phyloP scores from a whole-genome alignment of 2,329 filamentous ascomycete species.

The Akanthomyces lecanii region DNA sequence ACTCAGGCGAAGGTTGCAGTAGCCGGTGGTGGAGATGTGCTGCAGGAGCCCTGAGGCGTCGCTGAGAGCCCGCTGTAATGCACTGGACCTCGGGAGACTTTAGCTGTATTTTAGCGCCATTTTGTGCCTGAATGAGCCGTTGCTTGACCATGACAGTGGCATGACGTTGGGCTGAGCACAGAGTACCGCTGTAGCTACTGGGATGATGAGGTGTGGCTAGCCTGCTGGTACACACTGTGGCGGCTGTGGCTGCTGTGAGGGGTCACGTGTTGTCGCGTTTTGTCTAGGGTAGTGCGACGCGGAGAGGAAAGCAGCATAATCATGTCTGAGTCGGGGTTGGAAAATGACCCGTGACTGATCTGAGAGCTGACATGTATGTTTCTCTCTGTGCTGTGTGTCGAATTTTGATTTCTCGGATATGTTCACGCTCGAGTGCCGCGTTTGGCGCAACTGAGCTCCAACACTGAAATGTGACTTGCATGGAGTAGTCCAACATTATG shows the following conservation, averaged over 20 bases:
- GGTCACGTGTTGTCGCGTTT: constrained; percentile 4
- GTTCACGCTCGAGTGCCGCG: no score
- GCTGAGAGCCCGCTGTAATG: not conserved
- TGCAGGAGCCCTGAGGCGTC: not conserved
- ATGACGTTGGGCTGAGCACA: constrained; percentile 1
- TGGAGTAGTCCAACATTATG: no score
- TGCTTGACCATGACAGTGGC: not conserved
- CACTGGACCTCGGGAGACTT: not conserved
- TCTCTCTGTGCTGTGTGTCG: no score
- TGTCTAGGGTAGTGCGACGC: not conserved
- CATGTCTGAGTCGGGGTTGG: no score
- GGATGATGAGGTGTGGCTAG: not conserved
- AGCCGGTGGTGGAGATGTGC: not conserved
- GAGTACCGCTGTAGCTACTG: not conserved
- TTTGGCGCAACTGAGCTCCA: no score
- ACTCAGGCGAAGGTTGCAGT: not conserved
- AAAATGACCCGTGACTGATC: no score
- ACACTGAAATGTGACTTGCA: no score
- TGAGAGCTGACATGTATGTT: no score
- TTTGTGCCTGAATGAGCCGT: not conserved
- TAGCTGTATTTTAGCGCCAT: not conserved
- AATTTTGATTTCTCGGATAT: no score
- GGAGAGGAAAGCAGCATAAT: not conserved
- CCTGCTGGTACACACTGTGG: not conserved
- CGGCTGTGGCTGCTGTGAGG: not conserved